phyloP scores from a whole-genome alignment of 176 grass and related monocot species.

The Bolboschoenus planiculmis region DNA sequence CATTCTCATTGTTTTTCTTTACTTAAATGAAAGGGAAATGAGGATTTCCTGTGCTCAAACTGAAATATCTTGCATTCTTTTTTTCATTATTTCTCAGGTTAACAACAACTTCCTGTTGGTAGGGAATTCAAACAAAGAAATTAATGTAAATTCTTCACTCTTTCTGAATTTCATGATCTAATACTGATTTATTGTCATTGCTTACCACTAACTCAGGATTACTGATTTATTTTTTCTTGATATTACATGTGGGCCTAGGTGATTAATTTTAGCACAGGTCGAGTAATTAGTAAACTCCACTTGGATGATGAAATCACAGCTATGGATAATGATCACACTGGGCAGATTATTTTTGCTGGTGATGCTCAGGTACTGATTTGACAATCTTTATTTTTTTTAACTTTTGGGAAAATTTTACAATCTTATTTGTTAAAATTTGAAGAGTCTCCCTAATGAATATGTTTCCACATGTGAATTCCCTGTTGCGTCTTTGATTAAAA shows the following conservation, averaged over 20 bases:
- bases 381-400: slow-evolving; percentile 4
- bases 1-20: not conserved
- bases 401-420: slow-evolving; percentile 2
- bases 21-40: not conserved
- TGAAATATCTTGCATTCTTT: not conserved
- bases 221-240: slow-evolving; percentile 30
- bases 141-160: slow-evolving; percentile 55
- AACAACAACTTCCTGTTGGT: slow-evolving; percentile 96
- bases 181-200: not conserved
- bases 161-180: not conserved
- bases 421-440: slow-evolving; percentile 7
- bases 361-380: slow-evolving; percentile 59
- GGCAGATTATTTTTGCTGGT: slow-evolving; percentile 86
- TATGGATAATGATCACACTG: slow-evolving; percentile 90
- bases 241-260: slow-evolving; percentile 36
- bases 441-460: not conserved
- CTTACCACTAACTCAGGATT: not conserved
- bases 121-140: slow-evolving; percentile 88
- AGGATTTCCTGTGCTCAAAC: not conserved
- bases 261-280: slow-evolving; percentile 98
- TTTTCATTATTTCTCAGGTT: slow-evolving; percentile 53
- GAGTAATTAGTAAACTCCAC: slow-evolving; percentile 77
- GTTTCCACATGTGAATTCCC: not conserved
- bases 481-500: not conserved
- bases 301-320: slow-evolving; percentile 91